Percentiles rank a stretch among this genome's conserved stretches.
Conservation (phyloP, 2,329 filamentous ascomycete species). For the Talaromyces atroroseus region DNA sequence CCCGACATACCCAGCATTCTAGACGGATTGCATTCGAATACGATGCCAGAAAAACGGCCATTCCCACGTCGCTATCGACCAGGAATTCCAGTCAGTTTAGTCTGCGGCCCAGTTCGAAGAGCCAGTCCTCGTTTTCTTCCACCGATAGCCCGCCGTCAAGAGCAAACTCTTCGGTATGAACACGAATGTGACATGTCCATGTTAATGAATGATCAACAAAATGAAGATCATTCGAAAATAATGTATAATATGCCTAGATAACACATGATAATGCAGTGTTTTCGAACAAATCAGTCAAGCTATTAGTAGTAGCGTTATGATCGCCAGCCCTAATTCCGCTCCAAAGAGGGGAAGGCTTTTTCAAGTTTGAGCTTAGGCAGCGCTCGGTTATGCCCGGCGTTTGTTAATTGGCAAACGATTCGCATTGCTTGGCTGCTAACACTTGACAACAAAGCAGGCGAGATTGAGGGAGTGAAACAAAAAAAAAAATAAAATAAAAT, state of each 20-base stretch:
- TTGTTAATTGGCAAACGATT: background rate
- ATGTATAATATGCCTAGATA: background rate
- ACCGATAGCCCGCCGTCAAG: background rate
- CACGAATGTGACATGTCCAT: background rate
- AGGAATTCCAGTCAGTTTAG: background rate
- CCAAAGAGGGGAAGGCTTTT: background rate
- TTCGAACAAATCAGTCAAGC: background rate
- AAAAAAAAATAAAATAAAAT: too few species aligned
- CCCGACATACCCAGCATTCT: conserved; percentile 25
- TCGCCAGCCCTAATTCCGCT: background rate
- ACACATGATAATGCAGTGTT: background rate
- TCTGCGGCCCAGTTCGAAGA: conserved; percentile 1
- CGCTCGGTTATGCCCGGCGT: too few species aligned
- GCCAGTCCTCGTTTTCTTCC: background rate
- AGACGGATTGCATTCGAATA: conserved; percentile 32
- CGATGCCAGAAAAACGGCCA: conserved; percentile 29
- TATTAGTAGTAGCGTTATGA: background rate
- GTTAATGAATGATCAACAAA: background rate
- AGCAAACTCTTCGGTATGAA: background rate
- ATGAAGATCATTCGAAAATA: background rate
- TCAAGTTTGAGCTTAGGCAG: background rate
- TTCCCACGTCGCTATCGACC: conserved; percentile 21
- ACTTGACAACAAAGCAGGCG: too few species aligned
- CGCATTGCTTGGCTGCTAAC: too few species aligned
- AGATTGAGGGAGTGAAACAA: background rate